phyloP scores from a whole-genome alignment of 805 yeast species.

The Suhomyces tanzawaensis region DNA sequence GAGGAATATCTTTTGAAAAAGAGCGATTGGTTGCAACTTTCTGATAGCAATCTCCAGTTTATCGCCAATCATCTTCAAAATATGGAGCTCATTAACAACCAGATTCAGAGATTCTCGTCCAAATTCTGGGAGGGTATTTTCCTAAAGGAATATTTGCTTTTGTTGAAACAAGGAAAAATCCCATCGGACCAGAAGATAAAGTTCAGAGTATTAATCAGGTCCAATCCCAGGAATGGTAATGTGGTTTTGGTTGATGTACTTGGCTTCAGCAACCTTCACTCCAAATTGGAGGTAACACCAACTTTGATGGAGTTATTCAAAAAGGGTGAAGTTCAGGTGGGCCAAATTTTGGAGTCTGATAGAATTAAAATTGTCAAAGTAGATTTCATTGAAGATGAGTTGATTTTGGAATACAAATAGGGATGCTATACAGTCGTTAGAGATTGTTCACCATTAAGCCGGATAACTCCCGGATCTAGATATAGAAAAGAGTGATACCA shows the following conservation, averaged over 20 bases:
- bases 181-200: constrained; percentile 14
- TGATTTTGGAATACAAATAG: constrained; percentile 19
- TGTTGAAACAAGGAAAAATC: constrained; percentile 15
- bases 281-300: constrained; percentile 21
- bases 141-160: constrained; percentile 25
- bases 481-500: too few species aligned
- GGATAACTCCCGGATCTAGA: too few species aligned
- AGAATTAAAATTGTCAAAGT: constrained; percentile 21
- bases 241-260: constrained; percentile 24
- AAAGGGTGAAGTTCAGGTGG: constrained; percentile 20
- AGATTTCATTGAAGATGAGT: constrained; percentile 37
- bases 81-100: constrained; percentile 26
- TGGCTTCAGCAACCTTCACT: constrained; percentile 23
- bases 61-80: constrained; percentile 32
- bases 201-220: constrained; percentile 22
- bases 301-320: constrained; percentile 18
- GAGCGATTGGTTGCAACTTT: neutral
- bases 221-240: constrained; percentile 24
- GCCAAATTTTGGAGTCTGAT: constrained; percentile 18
- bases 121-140: constrained; percentile 40
- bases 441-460: neutral
- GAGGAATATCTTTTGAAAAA: constrained; percentile 8
- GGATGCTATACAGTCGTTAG: neutral
- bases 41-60: constrained; percentile 11
- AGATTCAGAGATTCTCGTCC: constrained; percentile 22